phyloP scores from a whole-genome alignment of 208 protist genomes.

The Naegleria fowleri region DNA sequence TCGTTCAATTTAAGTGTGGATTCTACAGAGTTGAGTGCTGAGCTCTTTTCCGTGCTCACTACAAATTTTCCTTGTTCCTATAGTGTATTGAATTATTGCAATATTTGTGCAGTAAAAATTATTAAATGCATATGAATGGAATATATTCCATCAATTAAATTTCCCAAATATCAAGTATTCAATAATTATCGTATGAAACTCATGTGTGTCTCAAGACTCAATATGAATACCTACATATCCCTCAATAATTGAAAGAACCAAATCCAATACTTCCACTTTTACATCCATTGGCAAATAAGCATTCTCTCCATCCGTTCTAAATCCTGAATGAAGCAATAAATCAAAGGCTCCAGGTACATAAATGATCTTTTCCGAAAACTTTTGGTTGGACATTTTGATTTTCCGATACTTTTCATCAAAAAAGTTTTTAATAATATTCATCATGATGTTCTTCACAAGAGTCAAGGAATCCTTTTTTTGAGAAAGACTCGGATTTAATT shows the following conservation, averaged over 20 bases:
- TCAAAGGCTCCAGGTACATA: not conserved
- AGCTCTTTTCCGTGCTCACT: not conserved
- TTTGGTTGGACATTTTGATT: conserved; percentile 1
- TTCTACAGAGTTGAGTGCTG: not conserved
- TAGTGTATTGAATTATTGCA: not conserved
- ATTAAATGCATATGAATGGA: too few species aligned
- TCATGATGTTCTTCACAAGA: not conserved
- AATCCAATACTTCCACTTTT: not conserved
- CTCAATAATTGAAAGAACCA: not conserved
- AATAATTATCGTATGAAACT: too few species aligned
- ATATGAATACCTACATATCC: not conserved
- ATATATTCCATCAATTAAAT: too few species aligned
- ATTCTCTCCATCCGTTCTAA: not conserved
- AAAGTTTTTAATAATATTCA: not conserved
- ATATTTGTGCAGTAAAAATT: not conserved
- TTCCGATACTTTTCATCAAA: not conserved
- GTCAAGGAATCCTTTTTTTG: not conserved
- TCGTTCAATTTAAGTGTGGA: not conserved
- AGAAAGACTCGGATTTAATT: not conserved
- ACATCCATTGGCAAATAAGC: not conserved
- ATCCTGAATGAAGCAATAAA: not conserved
- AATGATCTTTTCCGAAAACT: not conserved
- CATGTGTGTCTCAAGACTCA: too few species aligned
- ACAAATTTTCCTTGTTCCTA: conserved; percentile 4
- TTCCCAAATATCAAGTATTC: too few species aligned